Evolutionary conservation across 768 basidiomycete genomes (phyloP).

Genomic region (Boletus pseudopeckii): DNA sequence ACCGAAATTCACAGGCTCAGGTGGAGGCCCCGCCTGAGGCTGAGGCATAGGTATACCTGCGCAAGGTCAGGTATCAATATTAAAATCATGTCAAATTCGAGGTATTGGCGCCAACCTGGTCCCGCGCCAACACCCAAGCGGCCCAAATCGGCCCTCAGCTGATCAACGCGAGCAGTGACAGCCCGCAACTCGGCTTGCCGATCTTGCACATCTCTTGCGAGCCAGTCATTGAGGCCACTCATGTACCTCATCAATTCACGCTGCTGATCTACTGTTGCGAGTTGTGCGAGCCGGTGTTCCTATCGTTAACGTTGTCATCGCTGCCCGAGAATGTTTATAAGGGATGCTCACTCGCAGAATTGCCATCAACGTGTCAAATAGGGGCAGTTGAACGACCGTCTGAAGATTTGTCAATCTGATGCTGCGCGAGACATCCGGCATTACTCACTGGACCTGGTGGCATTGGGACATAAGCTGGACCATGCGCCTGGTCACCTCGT

Average conservation of each 20-base stretch:
- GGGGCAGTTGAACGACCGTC: constrained; percentile 61
- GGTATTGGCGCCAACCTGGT: constrained; percentile 30
- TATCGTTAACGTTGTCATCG: constrained; percentile 27
- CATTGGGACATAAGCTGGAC: constrained; percentile 41
- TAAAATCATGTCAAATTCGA: not conserved
- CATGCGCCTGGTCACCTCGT: constrained; percentile 22
- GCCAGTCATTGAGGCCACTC: constrained; percentile 72
- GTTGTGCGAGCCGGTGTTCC: constrained; percentile 75
- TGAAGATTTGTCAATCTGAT: constrained; percentile 23
- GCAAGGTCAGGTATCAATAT: not conserved
- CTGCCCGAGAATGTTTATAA: not conserved
- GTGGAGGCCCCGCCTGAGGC: constrained; percentile 8
- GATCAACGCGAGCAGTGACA: constrained; percentile 59
- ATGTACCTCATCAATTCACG: constrained; percentile 80
- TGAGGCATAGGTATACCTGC: constrained; percentile 28
- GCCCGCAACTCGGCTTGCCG: constrained; percentile 70
- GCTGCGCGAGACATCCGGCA: not conserved
- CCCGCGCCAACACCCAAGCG: constrained; percentile 43
- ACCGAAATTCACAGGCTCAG: not conserved
- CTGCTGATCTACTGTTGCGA: constrained; percentile 75
- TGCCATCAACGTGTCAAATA: constrained; percentile 68
- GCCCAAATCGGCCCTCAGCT: constrained; percentile 42
- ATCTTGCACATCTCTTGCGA: constrained; percentile 73
- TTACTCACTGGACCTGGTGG: constrained; percentile 52
- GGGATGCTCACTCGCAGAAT: constrained; percentile 53